Conservation (phyloP, 2,329 filamentous ascomycete species). For the Beauveria caledonica region DNA sequence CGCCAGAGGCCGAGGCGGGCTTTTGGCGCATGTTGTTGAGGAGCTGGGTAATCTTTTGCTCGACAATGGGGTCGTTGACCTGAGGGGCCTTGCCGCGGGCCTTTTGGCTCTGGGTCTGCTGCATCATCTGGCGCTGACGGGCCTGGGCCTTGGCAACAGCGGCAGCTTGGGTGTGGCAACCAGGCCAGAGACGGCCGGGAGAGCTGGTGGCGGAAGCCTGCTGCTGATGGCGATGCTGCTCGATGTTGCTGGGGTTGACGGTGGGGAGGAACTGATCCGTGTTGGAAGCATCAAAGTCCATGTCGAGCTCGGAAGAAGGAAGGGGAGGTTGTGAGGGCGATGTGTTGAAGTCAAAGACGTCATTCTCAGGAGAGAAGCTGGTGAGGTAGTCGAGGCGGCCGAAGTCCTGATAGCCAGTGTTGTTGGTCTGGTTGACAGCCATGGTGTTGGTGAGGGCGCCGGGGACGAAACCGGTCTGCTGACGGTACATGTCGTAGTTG, state of each 20-base stretch:
- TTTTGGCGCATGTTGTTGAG: slow-evolving; percentile 87
- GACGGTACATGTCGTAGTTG: slow-evolving; percentile 90
- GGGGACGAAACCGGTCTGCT: slow-evolving; percentile 86
- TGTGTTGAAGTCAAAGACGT: slow-evolving; percentile 66
- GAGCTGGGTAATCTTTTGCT: slow-evolving; percentile 90
- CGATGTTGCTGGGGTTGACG: slow-evolving; percentile 67
- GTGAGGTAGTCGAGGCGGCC: slow-evolving; percentile 44
- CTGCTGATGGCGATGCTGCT: slow-evolving; percentile 27
- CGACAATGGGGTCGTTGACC: slow-evolving; percentile 61
- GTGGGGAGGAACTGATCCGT: slow-evolving; percentile 61
- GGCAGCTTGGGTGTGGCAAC: slow-evolving; percentile 86
- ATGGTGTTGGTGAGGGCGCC: slow-evolving; percentile 75
- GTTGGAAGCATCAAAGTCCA: slow-evolving; percentile 40
- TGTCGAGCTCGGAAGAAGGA: slow-evolving; percentile 58
- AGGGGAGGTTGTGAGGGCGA: slow-evolving; percentile 52
- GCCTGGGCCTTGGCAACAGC: slow-evolving; percentile 59
- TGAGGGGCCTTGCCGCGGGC: slow-evolving; percentile 42
- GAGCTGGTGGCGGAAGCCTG: slow-evolving; percentile 39
- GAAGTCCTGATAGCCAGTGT: slow-evolving; percentile 44
- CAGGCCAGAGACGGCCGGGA: slow-evolving; percentile 74
- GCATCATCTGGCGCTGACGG: slow-evolving; percentile 56
- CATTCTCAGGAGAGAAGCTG: slow-evolving; percentile 52
- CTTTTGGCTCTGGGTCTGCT: slow-evolving; percentile 33
- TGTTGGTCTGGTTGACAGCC: slow-evolving; percentile 60
- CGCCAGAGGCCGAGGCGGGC: slow-evolving; percentile 42